phyloP scores from a whole-genome alignment of 331 rosid species.

The Acacia concinna region DNA sequence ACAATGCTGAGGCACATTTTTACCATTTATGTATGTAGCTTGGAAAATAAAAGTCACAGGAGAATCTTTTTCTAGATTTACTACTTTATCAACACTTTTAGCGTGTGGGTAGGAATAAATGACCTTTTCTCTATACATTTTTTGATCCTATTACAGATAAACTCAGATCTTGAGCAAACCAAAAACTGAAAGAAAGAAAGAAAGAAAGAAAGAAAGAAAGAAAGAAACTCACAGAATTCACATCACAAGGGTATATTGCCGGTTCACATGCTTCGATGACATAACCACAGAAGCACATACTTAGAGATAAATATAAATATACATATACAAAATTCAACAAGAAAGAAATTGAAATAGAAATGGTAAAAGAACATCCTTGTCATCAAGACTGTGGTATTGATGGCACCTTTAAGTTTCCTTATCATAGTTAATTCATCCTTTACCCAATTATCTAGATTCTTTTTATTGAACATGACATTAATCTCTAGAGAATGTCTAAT shows the following conservation, averaged over 20 bases:
- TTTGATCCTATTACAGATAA: constrained; percentile 21
- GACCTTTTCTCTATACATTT: background rate
- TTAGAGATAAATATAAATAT: background rate
- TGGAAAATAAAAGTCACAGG: background rate
- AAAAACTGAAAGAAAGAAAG: no score
- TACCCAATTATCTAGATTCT: constrained; percentile 5
- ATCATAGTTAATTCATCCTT: background rate
- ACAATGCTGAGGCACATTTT: background rate
- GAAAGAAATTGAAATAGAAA: constrained; percentile 10
- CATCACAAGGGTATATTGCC: constrained; percentile 40
- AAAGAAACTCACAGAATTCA: background rate
- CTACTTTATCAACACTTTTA: background rate
- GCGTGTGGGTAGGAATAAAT: background rate
- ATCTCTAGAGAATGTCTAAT: constrained; percentile 4
- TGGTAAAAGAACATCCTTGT: constrained; percentile 23
- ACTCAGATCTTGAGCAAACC: background rate
- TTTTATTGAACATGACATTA: background rate
- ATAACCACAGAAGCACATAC: constrained; percentile 1
- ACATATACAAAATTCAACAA: background rate
- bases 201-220: no score
- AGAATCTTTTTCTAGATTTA: constrained; percentile 6
- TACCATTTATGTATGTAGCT: background rate
- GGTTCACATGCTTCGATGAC: constrained; percentile 35
- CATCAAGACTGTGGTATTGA: background rate
- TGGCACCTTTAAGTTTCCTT: background rate